These are phyloP conservation scores for Alternaria gaisen DNA, from an alignment of 2,329 filamentous ascomycete genomes.

Conservation along the genomic window DNA sequence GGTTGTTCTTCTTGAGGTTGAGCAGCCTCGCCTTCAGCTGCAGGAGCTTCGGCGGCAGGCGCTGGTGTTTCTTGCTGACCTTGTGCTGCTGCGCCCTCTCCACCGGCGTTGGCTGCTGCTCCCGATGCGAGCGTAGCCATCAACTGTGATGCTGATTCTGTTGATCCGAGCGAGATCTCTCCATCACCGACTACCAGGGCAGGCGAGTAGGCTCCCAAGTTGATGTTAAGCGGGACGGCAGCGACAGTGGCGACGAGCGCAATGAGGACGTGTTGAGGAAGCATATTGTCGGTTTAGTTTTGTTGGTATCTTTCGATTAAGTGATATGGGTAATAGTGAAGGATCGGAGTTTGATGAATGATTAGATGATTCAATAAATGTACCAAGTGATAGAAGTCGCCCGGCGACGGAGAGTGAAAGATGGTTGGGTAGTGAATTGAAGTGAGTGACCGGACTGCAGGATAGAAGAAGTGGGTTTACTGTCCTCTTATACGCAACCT, in stretches of 20 bases:
- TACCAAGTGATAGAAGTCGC: conserved; percentile 39
- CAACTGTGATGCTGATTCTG: conserved; percentile 53
- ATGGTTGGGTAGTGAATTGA: conserved; percentile 42
- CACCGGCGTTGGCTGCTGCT: conserved; percentile 38
- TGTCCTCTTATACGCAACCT: conserved; percentile 39
- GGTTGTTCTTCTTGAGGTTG: conserved; percentile 32
- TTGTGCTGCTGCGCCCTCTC: conserved; percentile 24
- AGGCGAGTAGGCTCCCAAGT: conserved; percentile 62
- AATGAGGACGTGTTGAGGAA: conserved; percentile 50
- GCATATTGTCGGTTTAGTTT: conserved; percentile 44
- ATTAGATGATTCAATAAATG: conserved; percentile 24
- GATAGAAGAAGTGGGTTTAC: conserved; percentile 37
- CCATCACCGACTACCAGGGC: conserved; percentile 64
- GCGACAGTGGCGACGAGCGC: conserved; percentile 48
- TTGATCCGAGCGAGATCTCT: conserved; percentile 60
- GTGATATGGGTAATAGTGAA: conserved; percentile 10
- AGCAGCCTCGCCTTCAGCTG: conserved; percentile 15
- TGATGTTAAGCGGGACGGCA: conserved; percentile 62
- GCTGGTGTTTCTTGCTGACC: conserved; percentile 24
- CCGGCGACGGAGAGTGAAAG: conserved; percentile 44
- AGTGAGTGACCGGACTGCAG: conserved; percentile 52
- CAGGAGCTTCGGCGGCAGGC: conserved; percentile 9
- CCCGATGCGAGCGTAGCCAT: conserved; percentile 58
- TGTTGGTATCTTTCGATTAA: conserved; percentile 27
- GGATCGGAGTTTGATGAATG: conserved; percentile 5